phyloP scores from a whole-genome alignment of 106 monocot species.

The Dactylorhiza incarnata region DNA sequence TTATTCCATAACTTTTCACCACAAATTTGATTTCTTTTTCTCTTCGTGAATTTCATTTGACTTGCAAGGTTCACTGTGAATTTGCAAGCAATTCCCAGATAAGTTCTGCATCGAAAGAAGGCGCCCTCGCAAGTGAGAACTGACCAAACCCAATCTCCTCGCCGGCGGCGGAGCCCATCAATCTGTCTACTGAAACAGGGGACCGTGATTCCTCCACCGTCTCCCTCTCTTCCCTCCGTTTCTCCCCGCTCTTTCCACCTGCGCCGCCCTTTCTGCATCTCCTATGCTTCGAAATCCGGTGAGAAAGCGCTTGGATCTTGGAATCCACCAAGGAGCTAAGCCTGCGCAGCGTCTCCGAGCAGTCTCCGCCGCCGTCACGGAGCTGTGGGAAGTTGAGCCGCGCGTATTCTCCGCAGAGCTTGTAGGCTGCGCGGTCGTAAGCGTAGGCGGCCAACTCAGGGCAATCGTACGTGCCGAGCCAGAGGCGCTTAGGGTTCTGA shows the following conservation, averaged over 20 bases:
- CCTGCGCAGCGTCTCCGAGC: conserved; percentile 26
- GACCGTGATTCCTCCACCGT: conserved; percentile 12
- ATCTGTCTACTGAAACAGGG: conserved; percentile 8
- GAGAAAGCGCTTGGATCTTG: conserved; percentile 74
- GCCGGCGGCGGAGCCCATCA: background rate
- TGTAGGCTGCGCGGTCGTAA: conserved; percentile 80
- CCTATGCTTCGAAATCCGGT: conserved; percentile 28
- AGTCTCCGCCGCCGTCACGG: conserved; percentile 10
- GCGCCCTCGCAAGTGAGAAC: conserved; percentile 48
- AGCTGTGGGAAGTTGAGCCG: conserved; percentile 70
- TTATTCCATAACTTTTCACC: too few species aligned
- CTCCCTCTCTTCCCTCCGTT: background rate
- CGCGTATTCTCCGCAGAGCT: conserved; percentile 81
- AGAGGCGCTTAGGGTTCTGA: conserved; percentile 65
- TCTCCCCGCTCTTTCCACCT: background rate
- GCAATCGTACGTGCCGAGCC: conserved; percentile 84
- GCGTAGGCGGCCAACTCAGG: conserved; percentile 67
- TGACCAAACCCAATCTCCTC: conserved; percentile 21
- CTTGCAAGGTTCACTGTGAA: background rate
- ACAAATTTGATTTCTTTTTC: too few species aligned
- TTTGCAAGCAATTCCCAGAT: conserved; percentile 65
- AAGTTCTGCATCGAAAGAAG: conserved; percentile 77
- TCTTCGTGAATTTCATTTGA: too few species aligned
- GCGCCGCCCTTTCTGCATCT: background rate
- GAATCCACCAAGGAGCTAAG: conserved; percentile 58